Percentiles rank a stretch among this genome's conserved stretches.
Evolutionary conservation across 306 rosid genomes (phyloP).

Genomic region (Citrullus mucosospermus): DNA sequence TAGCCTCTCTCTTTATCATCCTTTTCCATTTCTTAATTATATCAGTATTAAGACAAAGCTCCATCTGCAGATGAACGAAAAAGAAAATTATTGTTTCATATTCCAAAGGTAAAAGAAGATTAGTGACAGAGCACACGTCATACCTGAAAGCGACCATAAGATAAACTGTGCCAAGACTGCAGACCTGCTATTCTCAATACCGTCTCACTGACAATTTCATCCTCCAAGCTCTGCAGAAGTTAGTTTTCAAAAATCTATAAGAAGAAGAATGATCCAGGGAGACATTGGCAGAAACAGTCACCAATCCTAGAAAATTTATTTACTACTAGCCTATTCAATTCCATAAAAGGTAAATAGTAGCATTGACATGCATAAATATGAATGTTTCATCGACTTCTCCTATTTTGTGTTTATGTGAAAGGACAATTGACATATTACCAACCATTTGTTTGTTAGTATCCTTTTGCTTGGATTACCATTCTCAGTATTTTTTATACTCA

Average conservation of each 20-base stretch:
- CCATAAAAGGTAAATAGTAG: background rate
- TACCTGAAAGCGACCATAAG: slow-evolving; percentile 97
- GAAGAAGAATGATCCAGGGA: slow-evolving; percentile 1
- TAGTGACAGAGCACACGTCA: slow-evolving; percentile 9
- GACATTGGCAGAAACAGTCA: background rate
- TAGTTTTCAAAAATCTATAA: background rate
- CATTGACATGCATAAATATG: background rate
- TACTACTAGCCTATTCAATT: background rate
- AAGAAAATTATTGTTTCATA: background rate
- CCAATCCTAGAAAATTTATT: background rate
- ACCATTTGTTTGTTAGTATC: background rate
- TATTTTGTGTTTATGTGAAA: background rate
- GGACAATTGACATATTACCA: background rate
- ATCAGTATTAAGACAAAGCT: slow-evolving; percentile 73
- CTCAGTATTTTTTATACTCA: background rate
- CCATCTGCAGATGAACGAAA: slow-evolving; percentile 47
- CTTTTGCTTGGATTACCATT: background rate
- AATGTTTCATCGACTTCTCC: background rate
- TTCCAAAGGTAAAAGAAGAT: slow-evolving; percentile 7
- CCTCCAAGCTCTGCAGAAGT: slow-evolving; percentile 78
- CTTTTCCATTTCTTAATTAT: slow-evolving; percentile 94
- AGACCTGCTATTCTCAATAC: slow-evolving; percentile 74
- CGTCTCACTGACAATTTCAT: slow-evolving; percentile 77
- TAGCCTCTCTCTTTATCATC: slow-evolving; percentile 52
- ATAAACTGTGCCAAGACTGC: slow-evolving; percentile 88